Percentiles rank a stretch among this genome's conserved stretches.
Conservation (phyloP, 2,329 filamentous ascomycete species). For the Sphaerulina musiva region DNA sequence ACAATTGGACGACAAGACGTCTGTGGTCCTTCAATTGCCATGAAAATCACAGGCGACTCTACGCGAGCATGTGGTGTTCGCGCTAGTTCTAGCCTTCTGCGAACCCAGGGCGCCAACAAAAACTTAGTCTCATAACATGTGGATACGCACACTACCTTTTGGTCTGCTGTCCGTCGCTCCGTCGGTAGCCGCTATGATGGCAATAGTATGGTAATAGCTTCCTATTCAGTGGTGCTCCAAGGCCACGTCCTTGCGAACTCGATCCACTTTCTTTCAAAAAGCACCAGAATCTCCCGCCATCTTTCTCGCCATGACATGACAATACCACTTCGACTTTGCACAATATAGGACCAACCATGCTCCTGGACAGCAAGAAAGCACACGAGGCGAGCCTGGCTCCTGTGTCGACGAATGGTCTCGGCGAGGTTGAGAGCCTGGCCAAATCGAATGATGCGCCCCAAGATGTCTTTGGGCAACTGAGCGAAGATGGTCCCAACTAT, state of each 20-base stretch:
- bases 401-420: slow-evolving; percentile 13
- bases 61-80: background rate
- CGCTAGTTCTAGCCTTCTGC: background rate
- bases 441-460: slow-evolving; percentile 6
- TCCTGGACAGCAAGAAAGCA: slow-evolving; percentile 10
- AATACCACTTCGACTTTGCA: background rate
- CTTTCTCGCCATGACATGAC: background rate
- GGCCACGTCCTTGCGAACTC: background rate
- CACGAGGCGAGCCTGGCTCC: slow-evolving; percentile 13
- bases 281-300: slow-evolving; percentile 1
- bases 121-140: background rate
- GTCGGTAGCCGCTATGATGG: slow-evolving; percentile 6
- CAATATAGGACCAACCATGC: background rate
- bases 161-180: background rate
- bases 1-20: too few relatives aligned
- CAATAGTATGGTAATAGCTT: slow-evolving; percentile 2
- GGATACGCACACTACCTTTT: background rate
- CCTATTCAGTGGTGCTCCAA: background rate
- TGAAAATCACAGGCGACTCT: background rate
- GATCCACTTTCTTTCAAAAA: slow-evolving; percentile 2
- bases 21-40: background rate
- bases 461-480: slow-evolving; percentile 19
- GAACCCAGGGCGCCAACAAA: background rate
- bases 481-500: slow-evolving; percentile 18
- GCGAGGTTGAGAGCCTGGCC: slow-evolving; percentile 13